Conservation (phyloP, 768 basidiomycete genomes). For the Crepidotus variabilis region DNA sequence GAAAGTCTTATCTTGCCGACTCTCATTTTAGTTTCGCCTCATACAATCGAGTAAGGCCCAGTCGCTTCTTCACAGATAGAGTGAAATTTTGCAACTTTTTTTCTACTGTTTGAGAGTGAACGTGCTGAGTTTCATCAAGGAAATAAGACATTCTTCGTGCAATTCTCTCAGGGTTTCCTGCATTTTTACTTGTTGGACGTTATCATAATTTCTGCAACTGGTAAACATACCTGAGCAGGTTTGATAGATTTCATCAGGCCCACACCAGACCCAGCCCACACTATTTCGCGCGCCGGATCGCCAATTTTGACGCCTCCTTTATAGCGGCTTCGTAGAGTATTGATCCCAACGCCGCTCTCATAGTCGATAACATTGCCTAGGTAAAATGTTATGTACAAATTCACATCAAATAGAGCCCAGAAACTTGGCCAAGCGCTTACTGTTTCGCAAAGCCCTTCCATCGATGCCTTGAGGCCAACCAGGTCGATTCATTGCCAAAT, state of each 20-base stretch:
- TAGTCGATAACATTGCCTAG: constrained; percentile 43
- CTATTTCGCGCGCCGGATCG: constrained; percentile 49
- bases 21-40: too few species aligned
- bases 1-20: too few species aligned
- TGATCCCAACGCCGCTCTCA: constrained; percentile 43
- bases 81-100: too few species aligned
- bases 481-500: constrained; percentile 48
- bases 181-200: not conserved
- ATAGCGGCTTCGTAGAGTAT: constrained; percentile 39
- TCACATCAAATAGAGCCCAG: too few species aligned
- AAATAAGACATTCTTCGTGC: constrained; percentile 35
- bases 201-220: not conserved
- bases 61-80: too few species aligned
- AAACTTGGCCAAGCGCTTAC: constrained; percentile 13
- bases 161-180: constrained; percentile 56
- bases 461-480: constrained; percentile 64
- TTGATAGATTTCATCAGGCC: constrained; percentile 45
- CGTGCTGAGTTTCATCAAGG: constrained; percentile 5
- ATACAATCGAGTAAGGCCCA: too few species aligned
- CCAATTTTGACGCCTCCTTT: constrained; percentile 37
- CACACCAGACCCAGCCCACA: constrained; percentile 70
- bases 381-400: too few species aligned
- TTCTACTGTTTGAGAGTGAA: not conserved
- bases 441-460: constrained; percentile 57
- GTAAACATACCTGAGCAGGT: constrained; percentile 33